A percentile compares a stretch with the other conserved stretches of the same genome.
Evolutionary conservation across 2,329 filamentous ascomycete species (phyloP).

Genomic region (Botrytis deweyae): DNA sequence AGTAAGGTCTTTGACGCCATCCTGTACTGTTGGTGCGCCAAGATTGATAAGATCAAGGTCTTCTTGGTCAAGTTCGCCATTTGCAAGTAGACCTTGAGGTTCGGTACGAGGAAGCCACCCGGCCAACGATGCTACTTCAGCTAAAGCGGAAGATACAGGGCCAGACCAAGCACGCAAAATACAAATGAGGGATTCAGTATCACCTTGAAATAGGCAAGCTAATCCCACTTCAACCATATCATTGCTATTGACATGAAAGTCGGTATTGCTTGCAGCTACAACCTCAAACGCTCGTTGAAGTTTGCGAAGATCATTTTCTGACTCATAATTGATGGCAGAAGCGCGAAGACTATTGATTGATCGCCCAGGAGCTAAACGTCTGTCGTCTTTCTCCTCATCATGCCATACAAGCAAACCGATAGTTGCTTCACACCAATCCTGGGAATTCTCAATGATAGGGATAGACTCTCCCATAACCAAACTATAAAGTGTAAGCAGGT

Average conservation of each 20-base stretch:
- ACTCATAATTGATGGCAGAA: constrained; percentile 45
- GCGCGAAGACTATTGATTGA: constrained; percentile 32
- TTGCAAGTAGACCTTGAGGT: constrained; percentile 52
- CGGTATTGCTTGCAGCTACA: constrained; percentile 62
- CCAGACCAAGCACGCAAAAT: constrained; percentile 79
- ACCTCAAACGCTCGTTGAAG: constrained; percentile 67
- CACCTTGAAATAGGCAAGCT: constrained; percentile 79
- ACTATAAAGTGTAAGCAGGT: constrained; percentile 75
- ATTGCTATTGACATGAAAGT: constrained; percentile 74
- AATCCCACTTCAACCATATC: constrained; percentile 78
- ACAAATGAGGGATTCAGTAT: constrained; percentile 71
- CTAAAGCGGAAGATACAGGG: constrained; percentile 72
- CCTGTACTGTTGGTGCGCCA: constrained; percentile 54
- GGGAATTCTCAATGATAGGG: constrained; percentile 72
- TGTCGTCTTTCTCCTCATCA: constrained; percentile 70
- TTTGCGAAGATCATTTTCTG: constrained; percentile 70
- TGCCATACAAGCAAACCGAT: constrained; percentile 86
- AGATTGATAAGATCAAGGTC: constrained; percentile 81
- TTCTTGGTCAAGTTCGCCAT: constrained; percentile 70
- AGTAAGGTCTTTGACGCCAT: constrained; percentile 75
- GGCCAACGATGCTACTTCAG: constrained; percentile 79
- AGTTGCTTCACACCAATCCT: constrained; percentile 91
- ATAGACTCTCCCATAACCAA: constrained; percentile 74
- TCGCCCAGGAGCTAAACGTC: constrained; percentile 32
- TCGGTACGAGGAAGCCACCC: constrained; percentile 72